These are phyloP conservation scores for Geotrichum ghanense DNA, from an alignment of 805 yeast genomes.

Conservation along the genomic window DNA sequence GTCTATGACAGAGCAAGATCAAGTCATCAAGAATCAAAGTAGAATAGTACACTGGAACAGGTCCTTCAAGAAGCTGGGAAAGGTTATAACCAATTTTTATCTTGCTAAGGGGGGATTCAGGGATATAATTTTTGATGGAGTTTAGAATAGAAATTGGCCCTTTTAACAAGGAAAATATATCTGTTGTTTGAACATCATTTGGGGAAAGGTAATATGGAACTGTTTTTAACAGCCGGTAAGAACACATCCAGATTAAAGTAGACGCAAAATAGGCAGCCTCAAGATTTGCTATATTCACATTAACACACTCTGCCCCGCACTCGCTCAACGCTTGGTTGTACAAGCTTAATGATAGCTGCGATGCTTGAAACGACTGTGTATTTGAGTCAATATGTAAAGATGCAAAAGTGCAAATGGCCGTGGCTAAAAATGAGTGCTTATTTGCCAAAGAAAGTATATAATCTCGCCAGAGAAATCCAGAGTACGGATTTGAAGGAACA, in stretches of 20 bases:
- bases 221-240: not conserved
- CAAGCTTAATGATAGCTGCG: not conserved
- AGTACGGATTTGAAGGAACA: not conserved
- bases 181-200: not conserved
- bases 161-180: not conserved
- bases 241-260: not conserved
- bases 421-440: not conserved
- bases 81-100: not conserved
- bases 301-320: not conserved
- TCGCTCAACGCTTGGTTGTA: not conserved
- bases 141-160: not conserved
- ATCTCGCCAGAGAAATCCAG: not conserved
- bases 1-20: not conserved
- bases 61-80: no score
- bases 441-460: not conserved
- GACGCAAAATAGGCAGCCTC: not conserved
- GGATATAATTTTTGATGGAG: not conserved
- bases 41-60: no score
- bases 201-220: not conserved
- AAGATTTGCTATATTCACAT: not conserved
- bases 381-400: not conserved
- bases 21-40: not conserved
- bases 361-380: not conserved
- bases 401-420: conserved; percentile 1
- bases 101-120: not conserved